Base-by-base conservation (phyloP, 768 basidiomycete genomes). In the Calvatia gigantea region DNA sequence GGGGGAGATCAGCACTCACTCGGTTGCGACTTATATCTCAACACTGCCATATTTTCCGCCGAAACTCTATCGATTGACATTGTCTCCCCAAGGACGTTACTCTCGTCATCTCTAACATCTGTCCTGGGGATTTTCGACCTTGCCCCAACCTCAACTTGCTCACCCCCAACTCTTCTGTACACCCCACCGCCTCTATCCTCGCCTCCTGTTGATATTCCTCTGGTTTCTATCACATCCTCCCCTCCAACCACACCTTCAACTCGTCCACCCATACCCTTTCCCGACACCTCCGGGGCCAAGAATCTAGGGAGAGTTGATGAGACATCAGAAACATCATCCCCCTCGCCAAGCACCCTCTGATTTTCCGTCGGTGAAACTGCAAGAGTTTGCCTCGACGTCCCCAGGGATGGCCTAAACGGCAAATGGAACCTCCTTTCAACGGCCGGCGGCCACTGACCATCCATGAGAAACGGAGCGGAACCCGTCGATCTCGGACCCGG, bases 381-480 rank as follows among this genome's bases (percentile, higher is more conserved):
- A 9, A 19, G 21, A 21, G 54, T 33, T 8, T 14, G 37, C 17
- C 19, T 17, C 3, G 51, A 32, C 2, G 21, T 21, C 41, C 11
- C 23, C 19, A 37, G 0, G 4, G 51, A 23, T 19, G 54, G 35
- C 11, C 45, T 55, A 31, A 55, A 55, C 3, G 54, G 54, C 19
- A 55, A 28, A 47, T 55, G 54, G 27, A 55, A 55, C 33, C 48
- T 55, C n/a, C 44, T 55, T 19, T 55, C 54, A 17, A 28, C 53
- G 11, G 54, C 35, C 12, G 54, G 44, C 27, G 51, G 17, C 9
- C 41, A 37, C 23, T n/a, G 32, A 35, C 28, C 19, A 3, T 44
- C 33, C 23, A 47, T 29, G 32, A 38, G 12, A 23, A 47, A 55
- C 11, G 45, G 44, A 28, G 45, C 44, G 3, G 54, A 37, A 25